Evolutionary conservation across 495 filamentous ascomycete genomes (phyloP).

Genomic region (Aspergillus taichungensis): DNA sequence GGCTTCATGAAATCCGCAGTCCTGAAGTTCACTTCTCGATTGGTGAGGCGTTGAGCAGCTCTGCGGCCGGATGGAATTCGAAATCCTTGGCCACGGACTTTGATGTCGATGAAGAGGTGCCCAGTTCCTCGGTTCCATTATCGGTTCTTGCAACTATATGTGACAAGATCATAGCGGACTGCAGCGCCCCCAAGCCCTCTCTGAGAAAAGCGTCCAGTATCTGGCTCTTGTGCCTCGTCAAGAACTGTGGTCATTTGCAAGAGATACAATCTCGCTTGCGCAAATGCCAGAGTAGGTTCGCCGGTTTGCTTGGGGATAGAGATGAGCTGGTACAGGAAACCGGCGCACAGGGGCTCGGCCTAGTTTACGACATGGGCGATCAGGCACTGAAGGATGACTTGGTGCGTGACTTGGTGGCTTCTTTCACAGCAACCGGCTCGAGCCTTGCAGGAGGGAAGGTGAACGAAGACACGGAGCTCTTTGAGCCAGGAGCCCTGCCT

Average conservation of each 20-base stretch:
- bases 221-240: slow-evolving; percentile 87
- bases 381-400: slow-evolving; percentile 69
- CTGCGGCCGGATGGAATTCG: slow-evolving; percentile 71
- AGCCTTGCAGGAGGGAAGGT: slow-evolving; percentile 65
- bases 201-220: slow-evolving; percentile 83
- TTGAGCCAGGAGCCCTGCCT: slow-evolving; percentile 85
- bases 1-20: slow-evolving; percentile 71
- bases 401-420: slow-evolving; percentile 74
- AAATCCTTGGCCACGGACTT: slow-evolving; percentile 49
- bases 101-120: slow-evolving; percentile 47
- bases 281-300: slow-evolving; percentile 79
- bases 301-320: slow-evolving; percentile 73
- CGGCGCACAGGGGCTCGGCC: slow-evolving; percentile 76
- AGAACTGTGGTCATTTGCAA: slow-evolving; percentile 70
- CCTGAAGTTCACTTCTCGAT: slow-evolving; percentile 81
- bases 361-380: slow-evolving; percentile 90
- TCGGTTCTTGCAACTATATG: slow-evolving; percentile 45
- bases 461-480: slow-evolving; percentile 80
- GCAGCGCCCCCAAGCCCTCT: slow-evolving; percentile 73
- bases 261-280: slow-evolving; percentile 64
- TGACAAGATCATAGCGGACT: slow-evolving; percentile 63
- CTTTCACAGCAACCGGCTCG: slow-evolving; percentile 70
- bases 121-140: slow-evolving; percentile 33
- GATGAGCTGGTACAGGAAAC: slow-evolving; percentile 95
- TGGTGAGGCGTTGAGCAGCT: slow-evolving; percentile 73